Conservation (phyloP, 2,329 filamentous ascomycete genomes). For the Xylogone sp. region DNA sequence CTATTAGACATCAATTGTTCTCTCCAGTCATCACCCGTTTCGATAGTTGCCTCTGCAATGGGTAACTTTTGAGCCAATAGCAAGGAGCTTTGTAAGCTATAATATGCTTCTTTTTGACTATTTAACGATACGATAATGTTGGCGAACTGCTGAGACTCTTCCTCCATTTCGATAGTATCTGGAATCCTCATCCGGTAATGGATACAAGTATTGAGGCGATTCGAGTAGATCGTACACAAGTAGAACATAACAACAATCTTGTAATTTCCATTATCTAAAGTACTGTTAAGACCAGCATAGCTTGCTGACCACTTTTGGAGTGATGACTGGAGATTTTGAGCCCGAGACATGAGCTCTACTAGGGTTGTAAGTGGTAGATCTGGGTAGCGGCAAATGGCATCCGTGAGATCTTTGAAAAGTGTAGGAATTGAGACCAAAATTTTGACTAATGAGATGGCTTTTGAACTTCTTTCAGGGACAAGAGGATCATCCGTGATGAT, state of each 20-base stretch:
- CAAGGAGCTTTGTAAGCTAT: neutral
- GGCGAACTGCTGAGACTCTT: neutral
- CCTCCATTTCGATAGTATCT: neutral
- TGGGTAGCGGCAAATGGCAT: neutral
- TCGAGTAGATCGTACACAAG: neutral
- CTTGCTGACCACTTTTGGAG: neutral
- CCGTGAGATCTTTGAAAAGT: neutral
- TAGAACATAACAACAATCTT: neutral
- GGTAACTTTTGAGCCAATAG: neutral
- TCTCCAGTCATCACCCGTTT: neutral
- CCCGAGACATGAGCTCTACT: neutral
- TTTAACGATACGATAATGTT: neutral
- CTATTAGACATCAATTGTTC: neutral
- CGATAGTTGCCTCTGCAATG: neutral
- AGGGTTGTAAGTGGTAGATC: neutral
- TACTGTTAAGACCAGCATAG: neutral
- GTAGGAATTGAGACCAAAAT: neutral
- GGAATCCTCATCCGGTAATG: neutral
- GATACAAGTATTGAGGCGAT: neutral
- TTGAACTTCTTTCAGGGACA: neutral
- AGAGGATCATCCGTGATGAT: neutral
- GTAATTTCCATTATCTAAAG: neutral
- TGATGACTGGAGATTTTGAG: neutral
- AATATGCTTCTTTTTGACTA: neutral
- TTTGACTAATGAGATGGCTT: neutral